Percentiles rank a stretch among this genome's conserved stretches.
These are phyloP conservation scores for Hirsutella rhossiliensis DNA, from an alignment of 2,329 filamentous ascomycete species.

Conservation along the genomic window DNA sequence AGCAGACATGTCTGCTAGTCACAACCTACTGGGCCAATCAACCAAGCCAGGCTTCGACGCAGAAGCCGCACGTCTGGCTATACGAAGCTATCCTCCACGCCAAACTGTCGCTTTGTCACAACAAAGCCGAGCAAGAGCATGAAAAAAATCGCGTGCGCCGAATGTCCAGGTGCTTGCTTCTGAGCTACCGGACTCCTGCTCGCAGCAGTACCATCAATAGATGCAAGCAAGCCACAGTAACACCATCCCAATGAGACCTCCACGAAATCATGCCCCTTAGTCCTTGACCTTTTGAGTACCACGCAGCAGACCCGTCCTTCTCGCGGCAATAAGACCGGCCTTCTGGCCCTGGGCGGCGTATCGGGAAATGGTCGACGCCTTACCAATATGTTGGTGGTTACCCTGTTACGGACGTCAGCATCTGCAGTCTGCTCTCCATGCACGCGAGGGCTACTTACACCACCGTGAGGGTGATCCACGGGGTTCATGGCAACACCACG, in stretches of 20 bases:
- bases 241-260: slow-evolving; percentile 48
- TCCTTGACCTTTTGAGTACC: slow-evolving; percentile 99
- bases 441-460: slow-evolving; percentile 40
- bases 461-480: slow-evolving; percentile 97
- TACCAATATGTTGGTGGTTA: slow-evolving; percentile 99
- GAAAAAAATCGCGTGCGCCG: slow-evolving; percentile 30
- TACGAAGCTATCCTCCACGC: neutral
- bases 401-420: slow-evolving; percentile 46
- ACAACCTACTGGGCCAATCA: no score
- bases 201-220: slow-evolving; percentile 38
- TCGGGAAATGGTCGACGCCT: slow-evolving; percentile 98
- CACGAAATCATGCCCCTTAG: slow-evolving; percentile 46
- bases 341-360: slow-evolving; percentile 98
- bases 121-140: slow-evolving; percentile 3
- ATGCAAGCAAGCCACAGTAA: slow-evolving; percentile 51
- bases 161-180: slow-evolving; percentile 37
- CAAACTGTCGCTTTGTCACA: slow-evolving; percentile 2
- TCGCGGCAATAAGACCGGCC: slow-evolving; percentile 99
- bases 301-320: slow-evolving; percentile 98
- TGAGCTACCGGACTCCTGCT: slow-evolving; percentile 35
- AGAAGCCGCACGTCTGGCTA: neutral
- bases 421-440: slow-evolving; percentile 4
- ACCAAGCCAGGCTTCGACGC: no score
- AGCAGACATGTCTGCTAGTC: no score
- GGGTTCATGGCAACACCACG: slow-evolving; percentile 99